phyloP scores from a whole-genome alignment of 805 yeast genomes.

The Starmerella tilneyi region DNA sequence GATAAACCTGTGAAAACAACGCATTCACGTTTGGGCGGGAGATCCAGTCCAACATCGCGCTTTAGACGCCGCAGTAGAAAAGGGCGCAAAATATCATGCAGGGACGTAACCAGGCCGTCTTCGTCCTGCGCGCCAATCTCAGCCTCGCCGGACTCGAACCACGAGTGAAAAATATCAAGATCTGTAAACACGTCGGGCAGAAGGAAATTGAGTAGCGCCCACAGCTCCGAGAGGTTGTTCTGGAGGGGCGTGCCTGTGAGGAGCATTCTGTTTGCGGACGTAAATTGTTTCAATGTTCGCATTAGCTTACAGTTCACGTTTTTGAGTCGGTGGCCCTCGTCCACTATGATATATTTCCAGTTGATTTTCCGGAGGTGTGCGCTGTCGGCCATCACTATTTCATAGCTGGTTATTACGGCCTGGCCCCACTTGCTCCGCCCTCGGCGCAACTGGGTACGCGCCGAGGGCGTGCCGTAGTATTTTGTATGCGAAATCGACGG shows the following conservation, averaged over 20 bases:
- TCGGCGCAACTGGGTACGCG: constrained; percentile 40
- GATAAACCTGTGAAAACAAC: constrained; percentile 64
- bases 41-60: constrained; percentile 50
- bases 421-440: constrained; percentile 30
- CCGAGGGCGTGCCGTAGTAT: constrained; percentile 54
- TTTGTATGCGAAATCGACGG: constrained; percentile 51
- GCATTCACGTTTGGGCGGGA: constrained; percentile 88
- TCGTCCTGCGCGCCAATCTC: constrained; percentile 49
- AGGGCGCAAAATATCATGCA: constrained; percentile 83
- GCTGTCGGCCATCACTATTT: constrained; percentile 62
- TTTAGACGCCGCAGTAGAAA: constrained; percentile 76
- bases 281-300: constrained; percentile 54
- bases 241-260: constrained; percentile 96
- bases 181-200: constrained; percentile 90
- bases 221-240: constrained; percentile 77
- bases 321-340: constrained; percentile 90
- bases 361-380: constrained; percentile 40
- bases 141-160: constrained; percentile 65
- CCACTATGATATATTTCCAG: constrained; percentile 85
- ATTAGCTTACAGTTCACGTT: constrained; percentile 72
- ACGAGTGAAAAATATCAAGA: constrained; percentile 75
- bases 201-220: constrained; percentile 86
- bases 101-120: constrained; percentile 54
- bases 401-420: constrained; percentile 73
- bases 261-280: constrained; percentile 54